These are phyloP conservation scores for Elongisporangium senticosum DNA, from an alignment of 352 stramenopile species.

Conservation along the genomic window DNA sequence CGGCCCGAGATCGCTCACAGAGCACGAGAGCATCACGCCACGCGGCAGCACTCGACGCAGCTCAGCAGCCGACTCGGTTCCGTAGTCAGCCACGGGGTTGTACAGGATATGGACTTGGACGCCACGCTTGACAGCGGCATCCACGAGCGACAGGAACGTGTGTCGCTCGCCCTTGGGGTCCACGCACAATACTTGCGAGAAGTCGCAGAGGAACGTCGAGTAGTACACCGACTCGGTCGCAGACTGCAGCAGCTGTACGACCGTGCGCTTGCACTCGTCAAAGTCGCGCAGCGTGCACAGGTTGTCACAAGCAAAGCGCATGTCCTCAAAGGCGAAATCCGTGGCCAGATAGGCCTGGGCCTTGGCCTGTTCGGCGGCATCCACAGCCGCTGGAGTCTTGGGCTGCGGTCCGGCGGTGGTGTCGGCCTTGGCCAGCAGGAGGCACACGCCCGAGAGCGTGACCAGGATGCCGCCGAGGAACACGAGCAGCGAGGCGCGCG, in stretches of 20 bases:
- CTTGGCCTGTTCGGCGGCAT: background rate
- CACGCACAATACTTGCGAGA: constrained; percentile 43
- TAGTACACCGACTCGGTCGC: constrained; percentile 64
- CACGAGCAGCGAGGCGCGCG: constrained; percentile 23
- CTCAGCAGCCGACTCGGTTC: constrained; percentile 46
- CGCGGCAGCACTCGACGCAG: constrained; percentile 38
- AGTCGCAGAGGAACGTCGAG: constrained; percentile 80
- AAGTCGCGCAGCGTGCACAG: constrained; percentile 52
- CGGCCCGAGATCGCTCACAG: constrained; percentile 64
- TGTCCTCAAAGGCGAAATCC: constrained; percentile 55
- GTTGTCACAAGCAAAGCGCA: constrained; percentile 41
- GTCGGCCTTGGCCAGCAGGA: constrained; percentile 58
- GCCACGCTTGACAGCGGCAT: constrained; percentile 47
- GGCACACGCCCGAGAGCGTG: constrained; percentile 56
- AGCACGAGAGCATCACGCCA: constrained; percentile 46
- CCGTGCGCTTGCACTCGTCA: constrained; percentile 51
- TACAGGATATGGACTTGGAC: constrained; percentile 69
- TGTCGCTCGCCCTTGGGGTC: constrained; percentile 16
- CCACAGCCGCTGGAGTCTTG: background rate
- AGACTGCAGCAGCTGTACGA: constrained; percentile 50
- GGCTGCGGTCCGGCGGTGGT: background rate
- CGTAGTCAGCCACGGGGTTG: constrained; percentile 71
- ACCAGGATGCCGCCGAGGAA: constrained; percentile 52
- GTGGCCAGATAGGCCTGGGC: constrained; percentile 17
- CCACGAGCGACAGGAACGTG: constrained; percentile 61